phyloP scores from a whole-genome alignment of 306 rosid genomes.

The Carpinus viminea region DNA sequence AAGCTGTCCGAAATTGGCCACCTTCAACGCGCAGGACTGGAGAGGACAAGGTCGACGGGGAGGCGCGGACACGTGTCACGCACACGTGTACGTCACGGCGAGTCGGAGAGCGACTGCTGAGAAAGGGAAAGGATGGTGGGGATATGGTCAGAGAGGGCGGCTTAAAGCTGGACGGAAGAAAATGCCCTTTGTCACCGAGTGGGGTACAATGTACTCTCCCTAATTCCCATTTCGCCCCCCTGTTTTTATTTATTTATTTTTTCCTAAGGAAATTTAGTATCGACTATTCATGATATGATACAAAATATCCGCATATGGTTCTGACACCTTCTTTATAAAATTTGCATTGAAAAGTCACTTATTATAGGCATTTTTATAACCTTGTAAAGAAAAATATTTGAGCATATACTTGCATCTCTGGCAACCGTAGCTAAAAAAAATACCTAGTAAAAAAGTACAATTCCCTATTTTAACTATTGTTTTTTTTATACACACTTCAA shows the following conservation, averaged over 20 bases:
- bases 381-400: no score
- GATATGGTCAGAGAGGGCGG: slow-evolving; percentile 49
- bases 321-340: no score
- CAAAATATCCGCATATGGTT: no score
- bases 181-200: background rate
- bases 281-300: no score
- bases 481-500: no score
- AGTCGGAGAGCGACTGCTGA: background rate
- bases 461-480: no score
- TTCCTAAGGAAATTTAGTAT: no score
- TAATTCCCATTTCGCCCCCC: background rate
- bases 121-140: slow-evolving; percentile 16
- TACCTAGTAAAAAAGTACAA: no score
- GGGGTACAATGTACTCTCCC: background rate
- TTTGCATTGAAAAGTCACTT: no score
- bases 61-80: background rate
- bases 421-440: no score
- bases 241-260: background rate
- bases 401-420: no score
- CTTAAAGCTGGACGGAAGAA: slow-evolving; percentile 10
- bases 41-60: background rate
- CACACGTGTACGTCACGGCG: slow-evolving; percentile 14
- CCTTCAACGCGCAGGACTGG: background rate
- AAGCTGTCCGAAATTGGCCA: background rate
- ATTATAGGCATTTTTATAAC: no score